phyloP scores from a whole-genome alignment of 2,329 filamentous ascomycete species.

The Podosphaera xanthii region DNA sequence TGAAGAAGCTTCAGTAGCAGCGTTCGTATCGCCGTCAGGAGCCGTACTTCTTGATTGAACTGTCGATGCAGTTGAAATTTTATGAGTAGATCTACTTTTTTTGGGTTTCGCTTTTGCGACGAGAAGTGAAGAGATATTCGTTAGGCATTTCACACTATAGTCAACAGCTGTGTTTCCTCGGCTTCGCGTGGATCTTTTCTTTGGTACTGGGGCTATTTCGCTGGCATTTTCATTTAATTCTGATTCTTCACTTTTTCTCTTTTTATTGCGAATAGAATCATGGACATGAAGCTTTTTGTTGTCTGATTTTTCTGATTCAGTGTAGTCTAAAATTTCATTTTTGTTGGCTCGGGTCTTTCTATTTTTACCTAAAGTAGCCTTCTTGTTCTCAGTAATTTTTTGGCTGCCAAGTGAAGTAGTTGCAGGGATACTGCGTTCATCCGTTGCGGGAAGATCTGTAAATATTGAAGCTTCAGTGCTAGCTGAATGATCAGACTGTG shows the following conservation, averaged over 20 bases:
- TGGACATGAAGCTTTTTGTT: slow-evolving; percentile 9
- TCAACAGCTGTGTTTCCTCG: slow-evolving; percentile 22
- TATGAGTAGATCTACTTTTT: slow-evolving; percentile 26
- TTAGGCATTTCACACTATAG: slow-evolving; percentile 19
- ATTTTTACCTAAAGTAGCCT: slow-evolving; percentile 25
- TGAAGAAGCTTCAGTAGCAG: slow-evolving; percentile 39
- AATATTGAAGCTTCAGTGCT: slow-evolving; percentile 27
- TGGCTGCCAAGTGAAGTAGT: slow-evolving; percentile 33
- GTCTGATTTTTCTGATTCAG: slow-evolving; percentile 15
- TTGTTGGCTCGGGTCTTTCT: slow-evolving; percentile 28
- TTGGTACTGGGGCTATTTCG: slow-evolving; percentile 18
- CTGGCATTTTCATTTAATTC: slow-evolving; percentile 2
- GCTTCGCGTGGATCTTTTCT: slow-evolving; percentile 16
- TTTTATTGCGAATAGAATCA: slow-evolving; percentile 10
- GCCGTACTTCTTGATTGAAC: slow-evolving; percentile 23
- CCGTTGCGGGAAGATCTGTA: slow-evolving; percentile 20
- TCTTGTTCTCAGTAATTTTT: slow-evolving; percentile 29
- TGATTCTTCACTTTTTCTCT: slow-evolving; percentile 12
- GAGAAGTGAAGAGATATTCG: slow-evolving; percentile 15
- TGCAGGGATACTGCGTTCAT: slow-evolving; percentile 36
- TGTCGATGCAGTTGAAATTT: slow-evolving; percentile 23
- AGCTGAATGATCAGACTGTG: slow-evolving; percentile 30
- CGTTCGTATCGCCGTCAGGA: slow-evolving; percentile 35
- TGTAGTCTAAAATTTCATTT: slow-evolving; percentile 23
- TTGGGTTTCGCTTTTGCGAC: slow-evolving; percentile 18